Conservation (phyloP, 805 yeast species). For the Candida easanensis region DNA sequence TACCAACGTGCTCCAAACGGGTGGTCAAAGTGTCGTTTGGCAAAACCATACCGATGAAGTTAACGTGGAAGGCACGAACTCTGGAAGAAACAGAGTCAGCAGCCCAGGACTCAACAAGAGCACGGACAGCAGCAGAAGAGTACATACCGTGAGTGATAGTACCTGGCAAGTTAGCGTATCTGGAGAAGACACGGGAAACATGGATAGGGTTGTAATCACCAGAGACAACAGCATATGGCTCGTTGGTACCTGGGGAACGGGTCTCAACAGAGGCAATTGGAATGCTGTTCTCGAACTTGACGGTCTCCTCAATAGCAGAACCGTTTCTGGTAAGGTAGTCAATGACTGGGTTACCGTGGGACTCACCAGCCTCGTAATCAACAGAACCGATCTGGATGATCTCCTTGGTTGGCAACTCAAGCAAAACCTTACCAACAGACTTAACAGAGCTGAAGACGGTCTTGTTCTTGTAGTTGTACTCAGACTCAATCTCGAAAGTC, state of each 20-base stretch:
- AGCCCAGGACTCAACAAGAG: conserved; percentile 96
- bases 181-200: conserved; percentile 91
- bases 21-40: conserved; percentile 91
- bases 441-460: conserved; percentile 73
- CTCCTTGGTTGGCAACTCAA: conserved; percentile 92
- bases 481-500: conserved; percentile 86
- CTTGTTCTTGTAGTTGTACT: conserved; percentile 75
- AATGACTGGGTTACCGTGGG: conserved; percentile 96
- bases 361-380: conserved; percentile 84
- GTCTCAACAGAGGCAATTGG: conserved; percentile 63
- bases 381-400: conserved; percentile 79
- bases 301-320: conserved; percentile 89
- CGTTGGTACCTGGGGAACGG: conserved; percentile 94
- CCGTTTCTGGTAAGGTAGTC: conserved; percentile 93
- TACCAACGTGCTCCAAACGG: conserved; percentile 90
- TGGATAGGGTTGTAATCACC: conserved; percentile 99
- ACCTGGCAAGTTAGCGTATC: conserved; percentile 92
- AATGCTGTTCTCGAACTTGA: conserved; percentile 84
- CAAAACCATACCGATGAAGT: conserved; percentile 94
- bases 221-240: conserved; percentile 93
- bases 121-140: conserved; percentile 93
- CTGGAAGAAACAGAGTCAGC: conserved; percentile 95
- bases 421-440: conserved; percentile 79
- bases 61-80: conserved; percentile 90
- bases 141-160: conserved; percentile 99